Conservation (phyloP, 768 basidiomycete species). For the Punctularia strigosozonata region DNA sequence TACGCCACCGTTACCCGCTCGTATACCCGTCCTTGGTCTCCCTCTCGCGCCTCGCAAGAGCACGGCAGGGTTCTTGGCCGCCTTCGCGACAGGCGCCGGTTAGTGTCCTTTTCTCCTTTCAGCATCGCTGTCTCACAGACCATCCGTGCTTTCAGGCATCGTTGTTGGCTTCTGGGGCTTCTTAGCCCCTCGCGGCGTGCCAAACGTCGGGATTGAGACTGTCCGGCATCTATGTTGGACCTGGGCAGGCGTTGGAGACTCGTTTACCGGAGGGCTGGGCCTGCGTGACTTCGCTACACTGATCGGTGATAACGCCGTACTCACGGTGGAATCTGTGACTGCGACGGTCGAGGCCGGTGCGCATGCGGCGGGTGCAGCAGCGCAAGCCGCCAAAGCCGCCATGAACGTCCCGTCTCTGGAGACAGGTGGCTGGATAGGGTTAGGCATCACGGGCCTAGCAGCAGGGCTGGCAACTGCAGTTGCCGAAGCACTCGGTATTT, state of each 20-base stretch:
- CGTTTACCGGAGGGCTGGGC: too few relatives aligned
- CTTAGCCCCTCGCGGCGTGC: constrained; percentile 34
- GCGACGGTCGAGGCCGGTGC: constrained; percentile 9
- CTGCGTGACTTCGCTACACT: too few relatives aligned
- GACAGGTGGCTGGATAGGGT: constrained; percentile 33
- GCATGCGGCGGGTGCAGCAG: constrained; percentile 7
- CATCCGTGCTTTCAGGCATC: too few relatives aligned
- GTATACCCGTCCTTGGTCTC: constrained; percentile 34
- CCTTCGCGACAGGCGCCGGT: constrained; percentile 64
- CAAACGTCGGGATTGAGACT: too few relatives aligned
- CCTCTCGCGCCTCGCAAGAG: constrained; percentile 78
- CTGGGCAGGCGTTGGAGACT: constrained; percentile 47
- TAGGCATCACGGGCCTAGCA: constrained; percentile 44
- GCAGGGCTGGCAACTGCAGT: constrained; percentile 74
- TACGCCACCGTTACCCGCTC: constrained; percentile 50
- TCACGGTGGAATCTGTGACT: too few relatives aligned
- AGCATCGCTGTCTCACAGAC: too few relatives aligned
- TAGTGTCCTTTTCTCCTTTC: too few relatives aligned
- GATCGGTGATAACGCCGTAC: too few relatives aligned
- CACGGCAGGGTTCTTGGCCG: constrained; percentile 74
- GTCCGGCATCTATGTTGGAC: too few relatives aligned
- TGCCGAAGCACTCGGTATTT: constrained; percentile 82
- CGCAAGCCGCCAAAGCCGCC: not conserved
- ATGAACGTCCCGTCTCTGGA: constrained; percentile 9
- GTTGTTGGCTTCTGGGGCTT: constrained; percentile 63